Conservation (phyloP, 257 asterid genomes). For the Eucommia ulmoides region DNA sequence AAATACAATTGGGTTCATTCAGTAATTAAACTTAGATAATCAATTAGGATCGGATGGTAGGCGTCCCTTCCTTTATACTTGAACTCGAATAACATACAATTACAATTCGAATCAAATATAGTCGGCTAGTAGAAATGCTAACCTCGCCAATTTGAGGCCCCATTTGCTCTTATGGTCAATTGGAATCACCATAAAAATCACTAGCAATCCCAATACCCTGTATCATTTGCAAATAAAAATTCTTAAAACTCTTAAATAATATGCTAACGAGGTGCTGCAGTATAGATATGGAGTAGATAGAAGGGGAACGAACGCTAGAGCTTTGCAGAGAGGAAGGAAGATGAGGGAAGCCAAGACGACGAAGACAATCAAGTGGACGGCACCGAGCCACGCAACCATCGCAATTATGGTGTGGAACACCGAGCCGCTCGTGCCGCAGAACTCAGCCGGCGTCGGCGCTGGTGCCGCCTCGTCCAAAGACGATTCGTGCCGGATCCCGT, state of each 20-base stretch:
- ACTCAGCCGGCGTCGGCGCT: slow-evolving; percentile 40
- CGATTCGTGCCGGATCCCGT: not conserved
- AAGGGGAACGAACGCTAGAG: slow-evolving; percentile 45
- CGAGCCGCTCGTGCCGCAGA: slow-evolving; percentile 45
- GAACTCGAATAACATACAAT: too few species aligned
- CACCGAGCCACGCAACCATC: slow-evolving; percentile 57
- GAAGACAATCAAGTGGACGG: slow-evolving; percentile 40
- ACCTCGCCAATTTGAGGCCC: slow-evolving; percentile 69
- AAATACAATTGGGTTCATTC: too few species aligned
- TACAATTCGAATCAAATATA: too few species aligned
- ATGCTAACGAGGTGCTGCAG: not conserved
- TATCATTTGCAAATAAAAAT: slow-evolving; percentile 3
- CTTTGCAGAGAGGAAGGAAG: slow-evolving; percentile 50
- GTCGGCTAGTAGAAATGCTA: slow-evolving; percentile 3
- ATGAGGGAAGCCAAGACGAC: slow-evolving; percentile 40
- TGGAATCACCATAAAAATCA: slow-evolving; percentile 52
- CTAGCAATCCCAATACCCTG: slow-evolving; percentile 64
- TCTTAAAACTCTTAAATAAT: too few species aligned
- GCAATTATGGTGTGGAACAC: slow-evolving; percentile 30
- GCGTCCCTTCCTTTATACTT: too few species aligned
- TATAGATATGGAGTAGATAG: not conserved
- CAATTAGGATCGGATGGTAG: too few species aligned
- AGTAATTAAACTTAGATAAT: too few species aligned
- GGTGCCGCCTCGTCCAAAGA: slow-evolving; percentile 6
- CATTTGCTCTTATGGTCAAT: slow-evolving; percentile 53